Base-by-base conservation (phyloP, 371 early-diverging fungal species). In the Cokeromyces recurvatus region DNA sequence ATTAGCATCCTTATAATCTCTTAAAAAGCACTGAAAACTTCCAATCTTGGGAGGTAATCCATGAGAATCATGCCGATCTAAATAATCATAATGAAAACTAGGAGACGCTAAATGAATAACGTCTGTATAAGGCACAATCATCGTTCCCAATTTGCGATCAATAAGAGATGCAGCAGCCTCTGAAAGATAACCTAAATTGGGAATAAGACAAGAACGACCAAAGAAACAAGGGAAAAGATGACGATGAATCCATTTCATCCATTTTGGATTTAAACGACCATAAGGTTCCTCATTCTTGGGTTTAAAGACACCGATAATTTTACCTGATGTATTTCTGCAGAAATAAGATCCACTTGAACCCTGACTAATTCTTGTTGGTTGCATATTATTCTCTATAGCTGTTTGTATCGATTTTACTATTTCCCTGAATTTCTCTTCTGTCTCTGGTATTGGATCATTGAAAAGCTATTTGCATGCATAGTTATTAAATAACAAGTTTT, bases 201-300 rank as follows among this genome's bases (percentile, higher is more conserved):
- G 93, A 25, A 93, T 90, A 48, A 93, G 53, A 53, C 93, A 90
- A 25, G 83, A 82, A 17, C 95, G 79, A 0, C 95, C 94, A 79
- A 92, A 95, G 55, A 84, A 90, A 58, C 92, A 95, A 2, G 91
- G 91, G 43, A 90, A 86, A 21, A 89, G 50, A 62, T 89, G 90
- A 15, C 86, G 74, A 55, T 93, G 94, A n/a, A 91, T 64, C 92
- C 91, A 93, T 60, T 95, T 93, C 2, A 87, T 83, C 94, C 92
- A 95, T 66, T 95, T 95, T 3, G 93, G 93, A 62, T 93, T 95
- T 34, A 90, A 59, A 4, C 83, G 75, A 0, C 92, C 92, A 59
- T 93, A 95, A 1, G 94, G 95, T 57, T 95, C 95, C 62, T 95
- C 95, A 53, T 95, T 85, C 64, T 91, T 91, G 6, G 95, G 95